Evolutionary conservation across 2,329 filamentous ascomycete genomes (phyloP).

Genomic region (Phialophora verrucosa): DNA sequence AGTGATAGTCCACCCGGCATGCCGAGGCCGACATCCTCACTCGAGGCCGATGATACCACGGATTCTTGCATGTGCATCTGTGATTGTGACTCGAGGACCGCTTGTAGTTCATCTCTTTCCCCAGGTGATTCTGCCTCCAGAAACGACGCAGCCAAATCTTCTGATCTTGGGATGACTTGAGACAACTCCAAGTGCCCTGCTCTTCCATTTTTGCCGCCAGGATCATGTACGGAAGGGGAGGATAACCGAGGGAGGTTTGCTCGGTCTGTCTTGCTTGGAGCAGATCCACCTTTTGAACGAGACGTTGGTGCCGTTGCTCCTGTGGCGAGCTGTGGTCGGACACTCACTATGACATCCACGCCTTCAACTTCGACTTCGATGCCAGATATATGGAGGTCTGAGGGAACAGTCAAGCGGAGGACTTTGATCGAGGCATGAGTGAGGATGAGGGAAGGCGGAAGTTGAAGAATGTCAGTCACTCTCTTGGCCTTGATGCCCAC

Average conservation of each 20-base stretch:
- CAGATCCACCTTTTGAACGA: constrained; percentile 56
- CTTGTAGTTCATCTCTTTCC: constrained; percentile 64
- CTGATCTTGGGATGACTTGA: constrained; percentile 57
- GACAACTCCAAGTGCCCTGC: constrained; percentile 26
- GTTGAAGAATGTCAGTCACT: constrained; percentile 40
- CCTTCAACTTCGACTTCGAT: constrained; percentile 83
- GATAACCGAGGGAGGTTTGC: constrained; percentile 37
- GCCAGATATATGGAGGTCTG: constrained; percentile 84
- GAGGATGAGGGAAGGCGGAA: constrained; percentile 31
- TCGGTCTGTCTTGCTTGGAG: constrained; percentile 39
- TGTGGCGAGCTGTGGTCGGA: constrained; percentile 24
- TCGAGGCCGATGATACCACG: constrained; percentile 53
- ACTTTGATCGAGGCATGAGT: constrained; percentile 70
- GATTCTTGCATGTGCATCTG: constrained; percentile 57
- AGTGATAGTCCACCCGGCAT: constrained; percentile 60
- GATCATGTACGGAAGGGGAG: constrained; percentile 39
- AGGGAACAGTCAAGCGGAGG: constrained; percentile 80
- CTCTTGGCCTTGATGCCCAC: constrained; percentile 60
- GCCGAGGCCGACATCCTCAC: constrained; percentile 58
- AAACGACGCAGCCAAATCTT: constrained; percentile 67
- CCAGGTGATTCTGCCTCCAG: constrained; percentile 62
- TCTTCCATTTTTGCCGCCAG: constrained; percentile 35
- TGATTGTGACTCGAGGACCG: constrained; percentile 60
- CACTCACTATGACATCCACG: constrained; percentile 64
- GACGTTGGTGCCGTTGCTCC: constrained; percentile 13